phyloP scores from a whole-genome alignment of 768 basidiomycete species.

The Leccinum uliginosum region DNA sequence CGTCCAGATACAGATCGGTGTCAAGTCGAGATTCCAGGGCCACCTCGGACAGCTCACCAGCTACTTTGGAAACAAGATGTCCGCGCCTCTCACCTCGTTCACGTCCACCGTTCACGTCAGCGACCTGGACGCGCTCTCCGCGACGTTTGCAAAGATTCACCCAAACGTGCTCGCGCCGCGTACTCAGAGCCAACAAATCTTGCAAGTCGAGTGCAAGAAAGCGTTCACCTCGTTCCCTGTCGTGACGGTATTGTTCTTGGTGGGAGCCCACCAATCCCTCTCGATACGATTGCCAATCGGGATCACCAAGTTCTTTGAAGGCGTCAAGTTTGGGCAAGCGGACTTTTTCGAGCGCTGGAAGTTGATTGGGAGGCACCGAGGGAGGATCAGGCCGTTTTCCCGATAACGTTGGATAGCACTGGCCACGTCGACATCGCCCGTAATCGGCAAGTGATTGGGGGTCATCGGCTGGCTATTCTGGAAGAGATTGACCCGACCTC shows the following conservation, averaged over 20 bases:
- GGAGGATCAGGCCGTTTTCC: slow-evolving; percentile 86
- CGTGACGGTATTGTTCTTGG: slow-evolving; percentile 84
- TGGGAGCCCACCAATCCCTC: slow-evolving; percentile 86
- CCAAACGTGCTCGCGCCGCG: slow-evolving; percentile 74
- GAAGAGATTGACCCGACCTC: slow-evolving; percentile 90
- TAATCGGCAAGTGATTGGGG: slow-evolving; percentile 72
- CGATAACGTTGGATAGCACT: slow-evolving; percentile 59
- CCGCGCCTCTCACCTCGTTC: slow-evolving; percentile 85
- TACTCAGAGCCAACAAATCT: slow-evolving; percentile 87
- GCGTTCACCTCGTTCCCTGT: slow-evolving; percentile 74
- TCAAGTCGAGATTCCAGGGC: slow-evolving; percentile 96
- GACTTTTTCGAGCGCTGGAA: slow-evolving; percentile 99
- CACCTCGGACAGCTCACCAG: slow-evolving; percentile 91
- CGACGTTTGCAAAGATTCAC: slow-evolving; percentile 88
- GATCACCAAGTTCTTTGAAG: slow-evolving; percentile 89
- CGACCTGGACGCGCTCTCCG: slow-evolving; percentile 72
- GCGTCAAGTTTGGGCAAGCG: slow-evolving; percentile 73
- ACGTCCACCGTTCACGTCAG: slow-evolving; percentile 74
- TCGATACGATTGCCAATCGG: slow-evolving; percentile 83
- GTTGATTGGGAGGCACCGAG: slow-evolving; percentile 90
- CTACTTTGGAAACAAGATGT: slow-evolving; percentile 94
- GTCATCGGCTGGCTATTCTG: slow-evolving; percentile 72
- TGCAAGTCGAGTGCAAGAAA: slow-evolving; percentile 94
- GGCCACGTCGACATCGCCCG: slow-evolving; percentile 74
- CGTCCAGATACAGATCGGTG: slow-evolving; percentile 88